phyloP scores from a whole-genome alignment of 805 yeast genomes.

The Saccharomycopsis sp. region DNA sequence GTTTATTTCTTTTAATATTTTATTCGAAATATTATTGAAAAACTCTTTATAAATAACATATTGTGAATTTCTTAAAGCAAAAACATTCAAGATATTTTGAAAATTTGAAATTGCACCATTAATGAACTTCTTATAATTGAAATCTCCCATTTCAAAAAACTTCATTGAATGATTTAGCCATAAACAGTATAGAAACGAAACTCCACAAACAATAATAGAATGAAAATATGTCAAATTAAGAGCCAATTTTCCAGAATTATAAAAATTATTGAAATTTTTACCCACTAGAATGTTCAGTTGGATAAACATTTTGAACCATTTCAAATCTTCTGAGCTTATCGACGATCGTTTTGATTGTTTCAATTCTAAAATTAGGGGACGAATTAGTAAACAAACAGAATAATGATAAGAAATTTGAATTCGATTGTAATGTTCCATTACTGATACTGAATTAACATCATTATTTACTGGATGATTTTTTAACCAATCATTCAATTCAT shows the following conservation, averaged over 20 bases:
- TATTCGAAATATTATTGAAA: no score
- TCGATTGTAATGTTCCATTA: slow-evolving; percentile 27
- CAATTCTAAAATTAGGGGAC: slow-evolving; percentile 25
- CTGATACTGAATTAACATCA: slow-evolving; percentile 21
- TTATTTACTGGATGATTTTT: slow-evolving; percentile 24
- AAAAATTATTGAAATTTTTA: slow-evolving; percentile 23
- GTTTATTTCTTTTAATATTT: no score
- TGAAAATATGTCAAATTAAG: slow-evolving; percentile 27
- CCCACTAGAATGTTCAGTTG: slow-evolving; percentile 25
- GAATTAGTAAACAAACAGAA: slow-evolving; percentile 23
- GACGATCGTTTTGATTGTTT: slow-evolving; percentile 14
- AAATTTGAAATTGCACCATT: no score
- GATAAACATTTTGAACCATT: slow-evolving; percentile 27
- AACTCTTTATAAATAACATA: no score
- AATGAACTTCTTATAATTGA: no score
- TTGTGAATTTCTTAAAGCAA: no score
- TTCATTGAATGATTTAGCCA: no score
- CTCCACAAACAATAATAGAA: slow-evolving; percentile 25
- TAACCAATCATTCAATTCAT: slow-evolving; percentile 27
- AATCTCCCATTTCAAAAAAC: no score
- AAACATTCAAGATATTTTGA: no score
- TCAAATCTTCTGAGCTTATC: slow-evolving; percentile 21
- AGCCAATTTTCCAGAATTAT: slow-evolving; percentile 21
- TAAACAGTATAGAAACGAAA: slow-evolving; percentile 25
- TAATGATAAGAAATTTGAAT: slow-evolving; percentile 27